These are phyloP conservation scores for Mycothermus thermophilus DNA, from an alignment of 495 filamentous ascomycete species.

Conservation along the genomic window DNA sequence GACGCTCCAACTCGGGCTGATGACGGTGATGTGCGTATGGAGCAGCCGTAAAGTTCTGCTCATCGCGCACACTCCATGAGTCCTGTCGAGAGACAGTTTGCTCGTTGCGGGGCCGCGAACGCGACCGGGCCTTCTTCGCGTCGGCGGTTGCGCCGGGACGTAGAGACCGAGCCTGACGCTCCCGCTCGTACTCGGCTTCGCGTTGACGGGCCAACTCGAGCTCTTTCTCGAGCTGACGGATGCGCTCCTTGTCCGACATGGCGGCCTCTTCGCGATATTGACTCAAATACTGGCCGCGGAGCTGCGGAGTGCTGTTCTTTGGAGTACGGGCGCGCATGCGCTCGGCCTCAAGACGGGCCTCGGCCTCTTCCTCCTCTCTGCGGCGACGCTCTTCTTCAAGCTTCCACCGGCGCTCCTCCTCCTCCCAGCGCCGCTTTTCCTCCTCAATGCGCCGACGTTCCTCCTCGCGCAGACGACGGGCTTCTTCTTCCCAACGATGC, in stretches of 20 bases:
- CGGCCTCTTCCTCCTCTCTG: slow-evolving; percentile 58
- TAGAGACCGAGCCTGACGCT: slow-evolving; percentile 49
- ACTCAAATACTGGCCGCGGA: slow-evolving; percentile 74
- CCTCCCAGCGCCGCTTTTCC: slow-evolving; percentile 71
- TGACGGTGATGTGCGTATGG: slow-evolving; percentile 51
- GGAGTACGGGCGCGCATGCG: slow-evolving; percentile 37
- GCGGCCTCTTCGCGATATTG: slow-evolving; percentile 62
- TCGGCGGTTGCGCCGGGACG: slow-evolving; percentile 21
- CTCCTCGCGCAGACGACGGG: slow-evolving; percentile 49
- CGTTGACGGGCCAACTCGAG: slow-evolving; percentile 74
- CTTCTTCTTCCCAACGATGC: slow-evolving; percentile 67
- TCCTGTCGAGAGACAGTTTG: slow-evolving; percentile 43
- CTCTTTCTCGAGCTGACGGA: slow-evolving; percentile 74
- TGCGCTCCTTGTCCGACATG: slow-evolving; percentile 31
- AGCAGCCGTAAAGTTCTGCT: slow-evolving; percentile 56
- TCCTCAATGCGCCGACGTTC: slow-evolving; percentile 56
- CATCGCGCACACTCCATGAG: slow-evolving; percentile 54
- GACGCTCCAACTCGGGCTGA: slow-evolving; percentile 20
- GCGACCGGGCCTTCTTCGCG: slow-evolving; percentile 29
- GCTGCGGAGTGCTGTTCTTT: slow-evolving; percentile 49
- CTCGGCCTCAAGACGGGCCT: slow-evolving; percentile 53
- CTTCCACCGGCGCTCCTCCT: slow-evolving; percentile 71
- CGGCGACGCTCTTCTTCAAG: slow-evolving; percentile 62
- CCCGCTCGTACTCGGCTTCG: slow-evolving; percentile 69
- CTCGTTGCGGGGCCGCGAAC: no score